Evolutionary conservation across 768 basidiomycete genomes (phyloP), one percentile per base, ranked within the genome.

Genomic region (Termitomyces bulborhizus): DNA sequence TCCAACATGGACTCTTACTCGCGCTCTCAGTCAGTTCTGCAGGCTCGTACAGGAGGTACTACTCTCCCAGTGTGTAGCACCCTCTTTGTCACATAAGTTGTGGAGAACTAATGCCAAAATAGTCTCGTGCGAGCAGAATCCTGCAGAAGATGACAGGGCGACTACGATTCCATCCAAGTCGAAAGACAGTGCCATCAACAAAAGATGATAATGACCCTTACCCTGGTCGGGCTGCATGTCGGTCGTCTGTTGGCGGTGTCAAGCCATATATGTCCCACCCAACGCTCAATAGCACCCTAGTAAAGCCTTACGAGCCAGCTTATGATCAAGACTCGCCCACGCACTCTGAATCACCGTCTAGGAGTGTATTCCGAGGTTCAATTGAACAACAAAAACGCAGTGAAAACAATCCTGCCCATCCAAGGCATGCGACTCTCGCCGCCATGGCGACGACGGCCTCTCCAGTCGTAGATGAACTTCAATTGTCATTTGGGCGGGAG

Each of bases 191-290:
- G n/a, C 18, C 29, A 24, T 6, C 24, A 8, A 15, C 44, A 4
- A 51, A 45, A 13, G 55, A 56, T 56, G 50, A 65, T 52, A 58
- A 65, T 46, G 46, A 64, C 41, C 64, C 61, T 21, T 68, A 56
- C 65, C 67, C 29, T 66, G 66, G 46, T 59, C 70, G 18, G 63
- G 63, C 55, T 72, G 71, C 8, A 16, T 56, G 45, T 42, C 37
- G 44, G 8, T 41, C 37, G 16, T 49, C 52, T 60, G 56, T 67
- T 34, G 64, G 64, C 50, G 49, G 50, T 11, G 54, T 60, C 34
- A 79, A 77, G 57, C 75, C 76, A 6, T 78, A 72, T 65, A 76
- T 76, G 74, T 76, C 76, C 11, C 76, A 78, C 51, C 76, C 77
- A 1, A 62, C 69, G 51, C 69, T 76, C 4, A 67, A 50, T 16